These are phyloP conservation scores for Aspergillus candidus DNA, from an alignment of 2,329 filamentous ascomycete genomes.

Conservation along the genomic window DNA sequence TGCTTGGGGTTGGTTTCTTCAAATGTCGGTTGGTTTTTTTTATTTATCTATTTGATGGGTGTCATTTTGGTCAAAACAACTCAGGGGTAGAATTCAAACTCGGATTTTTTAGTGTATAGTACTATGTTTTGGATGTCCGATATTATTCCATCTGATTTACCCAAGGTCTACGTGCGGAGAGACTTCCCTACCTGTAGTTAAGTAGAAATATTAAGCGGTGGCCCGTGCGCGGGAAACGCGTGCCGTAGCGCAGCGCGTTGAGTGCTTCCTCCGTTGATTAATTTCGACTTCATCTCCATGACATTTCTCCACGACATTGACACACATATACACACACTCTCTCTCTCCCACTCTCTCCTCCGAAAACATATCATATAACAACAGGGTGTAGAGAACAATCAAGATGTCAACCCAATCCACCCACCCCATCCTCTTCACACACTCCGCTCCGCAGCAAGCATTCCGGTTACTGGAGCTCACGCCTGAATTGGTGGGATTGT, in stretches of 20 bases:
- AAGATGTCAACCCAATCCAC: conserved; percentile 37
- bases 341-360: not conserved
- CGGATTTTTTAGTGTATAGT: no score
- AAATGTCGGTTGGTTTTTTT: not conserved
- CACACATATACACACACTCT: not conserved
- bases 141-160: no score
- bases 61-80: not conserved
- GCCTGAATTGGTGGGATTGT: conserved; percentile 49
- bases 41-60: conserved; percentile 6
- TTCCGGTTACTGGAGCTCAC: conserved; percentile 58
- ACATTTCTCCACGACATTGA: no score
- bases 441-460: conserved; percentile 43
- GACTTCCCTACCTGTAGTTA: not conserved
- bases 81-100: no score
- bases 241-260: conserved; percentile 9
- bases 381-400: not conserved
- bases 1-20: conserved; percentile 1
- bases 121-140: no score
- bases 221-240: conserved; percentile 25
- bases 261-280: conserved; percentile 2
- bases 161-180: no score
- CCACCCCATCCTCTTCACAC: conserved; percentile 35
- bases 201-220: conserved; percentile 23
- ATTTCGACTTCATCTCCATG: conserved; percentile 2
- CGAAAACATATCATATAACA: no score